Evolutionary conservation across 176 grass and related monocot species (phyloP).

Genomic region (Poa pratensis): DNA sequence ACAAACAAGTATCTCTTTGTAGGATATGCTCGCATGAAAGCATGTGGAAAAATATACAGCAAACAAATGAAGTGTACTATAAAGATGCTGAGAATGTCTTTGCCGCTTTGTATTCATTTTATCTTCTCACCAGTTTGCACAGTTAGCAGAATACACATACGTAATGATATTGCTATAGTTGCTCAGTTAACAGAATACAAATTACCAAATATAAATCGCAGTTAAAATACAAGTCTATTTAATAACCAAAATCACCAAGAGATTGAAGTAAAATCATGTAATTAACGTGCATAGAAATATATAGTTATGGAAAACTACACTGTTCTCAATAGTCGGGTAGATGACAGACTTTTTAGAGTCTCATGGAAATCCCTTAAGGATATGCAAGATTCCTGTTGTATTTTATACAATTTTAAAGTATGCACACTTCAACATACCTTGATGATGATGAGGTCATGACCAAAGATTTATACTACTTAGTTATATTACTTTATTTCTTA

Average conservation of each 20-base stretch:
- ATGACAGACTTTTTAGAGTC: background rate
- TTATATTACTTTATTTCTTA: background rate
- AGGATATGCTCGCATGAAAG: background rate
- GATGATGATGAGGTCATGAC: slow-evolving; percentile 12
- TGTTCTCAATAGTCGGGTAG: slow-evolving; percentile 4
- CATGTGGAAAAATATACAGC: background rate
- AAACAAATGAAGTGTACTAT: background rate
- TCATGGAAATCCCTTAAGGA: background rate
- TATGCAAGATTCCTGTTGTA: background rate
- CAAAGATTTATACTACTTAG: background rate
- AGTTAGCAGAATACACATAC: slow-evolving; percentile 17
- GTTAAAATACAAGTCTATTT: background rate
- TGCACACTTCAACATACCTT: background rate
- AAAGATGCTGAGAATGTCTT: background rate
- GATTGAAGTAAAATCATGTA: background rate
- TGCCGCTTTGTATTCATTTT: background rate
- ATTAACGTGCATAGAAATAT: no score
- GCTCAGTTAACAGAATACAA: background rate
- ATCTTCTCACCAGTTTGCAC: background rate
- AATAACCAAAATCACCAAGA: background rate
- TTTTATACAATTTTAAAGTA: background rate
- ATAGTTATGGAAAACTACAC: background rate
- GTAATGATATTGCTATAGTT: background rate
- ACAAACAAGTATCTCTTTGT: background rate
- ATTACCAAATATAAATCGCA: background rate